Conservation (phyloP, 805 yeast species). For the Candida andamanensis region DNA sequence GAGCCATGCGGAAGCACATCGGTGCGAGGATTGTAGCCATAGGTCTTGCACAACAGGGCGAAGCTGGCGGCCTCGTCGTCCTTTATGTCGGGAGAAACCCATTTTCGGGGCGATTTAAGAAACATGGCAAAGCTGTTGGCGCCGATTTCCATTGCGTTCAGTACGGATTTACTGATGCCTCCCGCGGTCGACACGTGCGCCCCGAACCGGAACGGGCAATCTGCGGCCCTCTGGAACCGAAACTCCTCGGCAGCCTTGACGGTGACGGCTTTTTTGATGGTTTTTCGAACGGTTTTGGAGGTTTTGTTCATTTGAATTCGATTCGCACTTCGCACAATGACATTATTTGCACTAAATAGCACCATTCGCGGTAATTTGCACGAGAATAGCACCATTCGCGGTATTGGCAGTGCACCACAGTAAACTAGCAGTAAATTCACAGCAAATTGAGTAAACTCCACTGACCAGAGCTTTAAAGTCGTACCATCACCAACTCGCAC, state of each 20-base stretch:
- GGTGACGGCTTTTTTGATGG: no score
- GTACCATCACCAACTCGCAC: no score
- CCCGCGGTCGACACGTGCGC: slow-evolving; percentile 87
- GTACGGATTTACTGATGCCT: slow-evolving; percentile 69
- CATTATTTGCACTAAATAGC: no score
- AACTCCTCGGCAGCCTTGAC: slow-evolving; percentile 12
- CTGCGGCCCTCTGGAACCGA: slow-evolving; percentile 14
- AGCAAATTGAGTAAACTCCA: no score
- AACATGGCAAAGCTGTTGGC: slow-evolving; percentile 88
- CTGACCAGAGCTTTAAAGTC: no score
- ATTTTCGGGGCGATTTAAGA: slow-evolving; percentile 81
- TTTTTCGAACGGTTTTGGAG: no score
- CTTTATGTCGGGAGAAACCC: slow-evolving; percentile 79
- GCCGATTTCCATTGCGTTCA: slow-evolving; percentile 44
- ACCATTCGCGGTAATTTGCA: no score
- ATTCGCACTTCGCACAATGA: no score
- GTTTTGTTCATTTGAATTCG: no score
- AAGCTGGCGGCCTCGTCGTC: slow-evolving; percentile 66
- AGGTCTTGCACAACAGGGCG: slow-evolving; percentile 53
- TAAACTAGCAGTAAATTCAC: no score
- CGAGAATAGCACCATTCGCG: no score
- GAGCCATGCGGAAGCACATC: slow-evolving; percentile 94
- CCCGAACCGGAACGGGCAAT: slow-evolving; percentile 53
- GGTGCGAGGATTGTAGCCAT: slow-evolving; percentile 65
- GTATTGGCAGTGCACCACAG: no score